phyloP scores from a whole-genome alignment of 2,329 filamentous ascomycete genomes.

The Blumeriella jaapii region DNA sequence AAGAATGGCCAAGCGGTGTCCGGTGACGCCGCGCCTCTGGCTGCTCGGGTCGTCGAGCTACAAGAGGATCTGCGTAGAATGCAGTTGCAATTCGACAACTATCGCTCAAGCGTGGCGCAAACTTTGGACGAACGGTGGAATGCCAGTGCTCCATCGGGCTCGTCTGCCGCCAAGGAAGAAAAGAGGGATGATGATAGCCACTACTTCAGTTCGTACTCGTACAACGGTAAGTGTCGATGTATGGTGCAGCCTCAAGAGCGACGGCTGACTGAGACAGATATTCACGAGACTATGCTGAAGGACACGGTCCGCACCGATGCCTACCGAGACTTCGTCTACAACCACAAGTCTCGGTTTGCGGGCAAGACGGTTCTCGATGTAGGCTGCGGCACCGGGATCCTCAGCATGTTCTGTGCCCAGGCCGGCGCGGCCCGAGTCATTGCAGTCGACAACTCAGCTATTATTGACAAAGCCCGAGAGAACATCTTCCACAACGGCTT shows the following conservation, averaged over 20 bases:
- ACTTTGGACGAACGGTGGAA: constrained; percentile 31
- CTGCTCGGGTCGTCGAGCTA: constrained; percentile 28
- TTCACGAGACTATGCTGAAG: constrained; percentile 94
- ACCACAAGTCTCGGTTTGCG: constrained; percentile 76
- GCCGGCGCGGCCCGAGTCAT: constrained; percentile 80
- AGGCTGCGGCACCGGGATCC: constrained; percentile 75
- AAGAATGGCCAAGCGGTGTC: constrained; percentile 22
- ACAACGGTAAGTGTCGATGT: constrained; percentile 41
- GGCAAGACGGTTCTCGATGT: constrained; percentile 85
- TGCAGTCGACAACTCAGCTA: constrained; percentile 84
- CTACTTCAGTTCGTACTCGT: constrained; percentile 55
- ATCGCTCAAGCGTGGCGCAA: constrained; percentile 30
- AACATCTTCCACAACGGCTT: constrained; percentile 77
- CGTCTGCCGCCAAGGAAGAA: constrained; percentile 32
- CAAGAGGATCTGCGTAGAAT: constrained; percentile 29
- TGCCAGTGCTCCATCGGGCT: constrained; percentile 31
- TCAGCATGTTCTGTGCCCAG: constrained; percentile 89
- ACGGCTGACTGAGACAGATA: constrained; percentile 41
- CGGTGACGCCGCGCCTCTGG: constrained; percentile 18
- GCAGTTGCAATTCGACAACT: constrained; percentile 31
- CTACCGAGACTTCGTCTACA: constrained; percentile 91
- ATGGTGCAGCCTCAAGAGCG: neutral
- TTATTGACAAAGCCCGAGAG: constrained; percentile 75
- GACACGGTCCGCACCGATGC: constrained; percentile 79
- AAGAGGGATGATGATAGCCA: constrained; percentile 42